phyloP scores from a whole-genome alignment of 495 filamentous ascomycete genomes.

The Lophiostoma macrostomum region DNA sequence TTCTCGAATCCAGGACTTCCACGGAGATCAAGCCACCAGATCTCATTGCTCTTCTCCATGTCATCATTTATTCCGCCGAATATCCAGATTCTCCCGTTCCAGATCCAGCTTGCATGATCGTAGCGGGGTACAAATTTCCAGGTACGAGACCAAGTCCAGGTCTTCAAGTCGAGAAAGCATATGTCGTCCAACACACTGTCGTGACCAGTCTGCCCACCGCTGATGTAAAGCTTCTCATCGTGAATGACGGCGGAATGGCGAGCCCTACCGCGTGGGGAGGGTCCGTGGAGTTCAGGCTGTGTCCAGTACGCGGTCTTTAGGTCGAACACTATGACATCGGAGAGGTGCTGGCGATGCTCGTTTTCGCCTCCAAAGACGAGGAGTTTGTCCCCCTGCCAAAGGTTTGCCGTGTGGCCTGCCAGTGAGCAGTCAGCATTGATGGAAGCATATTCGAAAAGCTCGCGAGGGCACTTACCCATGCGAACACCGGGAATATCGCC shows the following conservation, averaged over 20 bases:
- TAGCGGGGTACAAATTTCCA: conserved; percentile 94
- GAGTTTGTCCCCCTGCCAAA: conserved; percentile 91
- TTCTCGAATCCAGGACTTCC: conserved; percentile 80
- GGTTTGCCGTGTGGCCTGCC: conserved; percentile 92
- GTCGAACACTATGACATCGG: conserved; percentile 94
- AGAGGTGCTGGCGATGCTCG: conserved; percentile 91
- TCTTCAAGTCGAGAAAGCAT: conserved; percentile 93
- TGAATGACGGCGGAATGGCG: conserved; percentile 91
- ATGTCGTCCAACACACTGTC: conserved; percentile 92
- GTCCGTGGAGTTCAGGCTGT: conserved; percentile 78
- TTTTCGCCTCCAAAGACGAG: conserved; percentile 97
- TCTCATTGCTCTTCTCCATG: conserved; percentile 91
- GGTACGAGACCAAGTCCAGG: conserved; percentile 93
- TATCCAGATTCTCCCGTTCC: conserved; percentile 92
- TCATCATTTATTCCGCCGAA: conserved; percentile 91
- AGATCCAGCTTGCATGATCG: conserved; percentile 90
- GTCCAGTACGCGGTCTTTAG: conserved; percentile 91
- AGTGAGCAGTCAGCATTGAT: no score
- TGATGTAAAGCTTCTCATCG: conserved; percentile 92
- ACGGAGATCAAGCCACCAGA: conserved; percentile 96
- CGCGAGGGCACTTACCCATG: conserved; percentile 84
- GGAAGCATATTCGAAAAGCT: no score
- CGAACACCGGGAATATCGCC: conserved; percentile 96
- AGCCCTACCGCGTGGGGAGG: conserved; percentile 80
- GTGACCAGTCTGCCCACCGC: conserved; percentile 84